Evolutionary conservation across 2,329 filamentous ascomycete genomes (phyloP).

Genomic region (Fonsecaea pugnacius): DNA sequence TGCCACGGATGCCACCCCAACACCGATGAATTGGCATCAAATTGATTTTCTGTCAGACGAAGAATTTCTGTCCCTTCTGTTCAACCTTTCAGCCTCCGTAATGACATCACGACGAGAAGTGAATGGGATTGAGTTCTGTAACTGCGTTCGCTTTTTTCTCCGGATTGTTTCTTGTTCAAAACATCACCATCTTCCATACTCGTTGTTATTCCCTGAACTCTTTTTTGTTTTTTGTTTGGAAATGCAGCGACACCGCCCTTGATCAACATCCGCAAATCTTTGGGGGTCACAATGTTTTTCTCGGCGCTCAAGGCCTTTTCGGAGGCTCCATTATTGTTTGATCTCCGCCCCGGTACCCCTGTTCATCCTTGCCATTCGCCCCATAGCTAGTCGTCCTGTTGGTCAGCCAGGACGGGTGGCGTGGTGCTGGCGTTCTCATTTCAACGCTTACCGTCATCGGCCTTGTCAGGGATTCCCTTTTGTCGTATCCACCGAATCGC

Average conservation of each 20-base stretch:
- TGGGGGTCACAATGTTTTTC: background rate
- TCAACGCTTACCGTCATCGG: slow-evolving; percentile 28
- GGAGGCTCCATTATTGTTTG: slow-evolving; percentile 4
- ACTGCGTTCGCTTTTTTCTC: background rate
- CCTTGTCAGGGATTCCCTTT: slow-evolving; percentile 2
- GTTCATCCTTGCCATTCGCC: background rate
- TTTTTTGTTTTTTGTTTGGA: background rate
- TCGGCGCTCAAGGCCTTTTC: slow-evolving; percentile 3
- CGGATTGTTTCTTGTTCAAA: background rate
- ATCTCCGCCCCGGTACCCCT: slow-evolving; percentile 8
- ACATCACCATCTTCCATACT: background rate
- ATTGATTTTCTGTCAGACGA: background rate
- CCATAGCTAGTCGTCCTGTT: slow-evolving; percentile 7
- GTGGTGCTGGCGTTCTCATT: slow-evolving; percentile 17
- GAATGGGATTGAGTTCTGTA: background rate
- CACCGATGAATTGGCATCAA: background rate
- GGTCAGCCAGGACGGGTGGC: slow-evolving; percentile 18
- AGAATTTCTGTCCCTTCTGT: background rate
- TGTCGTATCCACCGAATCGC: background rate
- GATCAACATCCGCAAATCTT: background rate
- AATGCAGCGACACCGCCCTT: background rate
- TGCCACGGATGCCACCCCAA: background rate
- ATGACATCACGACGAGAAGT: background rate
- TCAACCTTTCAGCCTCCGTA: background rate
- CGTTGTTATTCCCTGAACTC: background rate